A percentile compares a stretch with the other conserved stretches of the same genome.
phyloP scores from a whole-genome alignment of 2,329 filamentous ascomycete genomes.

The Cordyceps javanica region DNA sequence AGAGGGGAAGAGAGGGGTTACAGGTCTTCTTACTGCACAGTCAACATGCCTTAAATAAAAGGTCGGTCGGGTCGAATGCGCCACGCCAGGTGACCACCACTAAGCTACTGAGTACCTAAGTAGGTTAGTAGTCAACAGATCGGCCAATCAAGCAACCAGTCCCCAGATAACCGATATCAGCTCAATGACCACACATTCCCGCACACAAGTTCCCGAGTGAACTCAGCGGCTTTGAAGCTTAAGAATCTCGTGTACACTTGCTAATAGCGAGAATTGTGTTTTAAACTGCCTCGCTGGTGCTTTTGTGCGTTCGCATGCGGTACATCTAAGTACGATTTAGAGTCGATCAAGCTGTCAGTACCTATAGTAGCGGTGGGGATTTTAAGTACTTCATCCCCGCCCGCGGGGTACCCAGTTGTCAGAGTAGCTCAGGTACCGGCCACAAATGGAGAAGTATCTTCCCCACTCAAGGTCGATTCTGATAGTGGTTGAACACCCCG shows the following conservation, averaged over 20 bases:
- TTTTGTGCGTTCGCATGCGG: background rate
- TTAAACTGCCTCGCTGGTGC: background rate
- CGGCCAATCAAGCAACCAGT: conserved; percentile 3
- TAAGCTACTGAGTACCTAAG: background rate
- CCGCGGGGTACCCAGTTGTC: conserved; percentile 1
- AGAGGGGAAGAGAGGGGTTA: conserved; percentile 8
- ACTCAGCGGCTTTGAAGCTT: background rate
- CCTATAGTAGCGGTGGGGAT: background rate
- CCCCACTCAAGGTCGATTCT: background rate
- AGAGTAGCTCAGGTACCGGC: conserved; percentile 1
- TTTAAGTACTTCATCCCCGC: background rate
- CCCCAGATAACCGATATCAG: background rate
- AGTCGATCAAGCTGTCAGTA: conserved; percentile 3
- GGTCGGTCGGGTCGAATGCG: background rate
- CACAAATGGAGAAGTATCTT: background rate
- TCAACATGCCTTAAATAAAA: background rate
- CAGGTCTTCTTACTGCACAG: background rate
- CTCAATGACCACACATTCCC: background rate
- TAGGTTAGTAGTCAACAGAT: background rate
- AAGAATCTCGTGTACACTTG: background rate
- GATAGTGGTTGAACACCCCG: background rate
- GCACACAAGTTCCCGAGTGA: background rate
- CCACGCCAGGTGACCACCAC: conserved; percentile 7
- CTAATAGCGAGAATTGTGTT: background rate
- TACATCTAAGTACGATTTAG: background rate